These are phyloP conservation scores for Picochlorum sp. DNA, from an alignment of 139 green algal species.

Conservation along the genomic window DNA sequence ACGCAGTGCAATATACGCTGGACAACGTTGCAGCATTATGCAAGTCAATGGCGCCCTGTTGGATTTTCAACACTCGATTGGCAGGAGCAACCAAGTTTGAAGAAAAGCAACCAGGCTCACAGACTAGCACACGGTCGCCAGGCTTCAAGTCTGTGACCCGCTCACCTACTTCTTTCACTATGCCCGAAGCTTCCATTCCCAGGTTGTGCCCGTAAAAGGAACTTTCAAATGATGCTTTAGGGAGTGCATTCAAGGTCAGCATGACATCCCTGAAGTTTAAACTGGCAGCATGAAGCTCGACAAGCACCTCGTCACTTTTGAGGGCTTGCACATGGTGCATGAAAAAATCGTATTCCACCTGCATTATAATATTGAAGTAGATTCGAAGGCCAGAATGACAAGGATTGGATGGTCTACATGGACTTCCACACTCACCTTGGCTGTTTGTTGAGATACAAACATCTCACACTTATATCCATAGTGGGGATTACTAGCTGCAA, in stretches of 20 bases:
- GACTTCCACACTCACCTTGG: too few relatives aligned
- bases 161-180: not conserved
- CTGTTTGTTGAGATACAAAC: too few relatives aligned
- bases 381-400: too few relatives aligned
- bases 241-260: not conserved
- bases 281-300: not conserved
- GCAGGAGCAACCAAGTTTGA: not conserved
- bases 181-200: not conserved
- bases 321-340: not conserved
- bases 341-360: not conserved
- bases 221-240: not conserved
- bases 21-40: constrained; percentile 53
- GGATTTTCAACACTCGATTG: not conserved
- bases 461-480: too few relatives aligned
- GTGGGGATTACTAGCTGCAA: too few relatives aligned
- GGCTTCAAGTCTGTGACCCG: not conserved
- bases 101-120: not conserved
- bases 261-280: not conserved
- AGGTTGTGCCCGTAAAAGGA: not conserved
- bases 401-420: too few relatives aligned
- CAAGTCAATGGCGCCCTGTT: constrained; percentile 22
- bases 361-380: too few relatives aligned
- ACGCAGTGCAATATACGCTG: constrained; percentile 66
- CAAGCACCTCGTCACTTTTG: not conserved
- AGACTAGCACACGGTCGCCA: not conserved